Base-by-base conservation (phyloP, 2,329 filamentous ascomycete genomes). In the Boeremia exigua region DNA sequence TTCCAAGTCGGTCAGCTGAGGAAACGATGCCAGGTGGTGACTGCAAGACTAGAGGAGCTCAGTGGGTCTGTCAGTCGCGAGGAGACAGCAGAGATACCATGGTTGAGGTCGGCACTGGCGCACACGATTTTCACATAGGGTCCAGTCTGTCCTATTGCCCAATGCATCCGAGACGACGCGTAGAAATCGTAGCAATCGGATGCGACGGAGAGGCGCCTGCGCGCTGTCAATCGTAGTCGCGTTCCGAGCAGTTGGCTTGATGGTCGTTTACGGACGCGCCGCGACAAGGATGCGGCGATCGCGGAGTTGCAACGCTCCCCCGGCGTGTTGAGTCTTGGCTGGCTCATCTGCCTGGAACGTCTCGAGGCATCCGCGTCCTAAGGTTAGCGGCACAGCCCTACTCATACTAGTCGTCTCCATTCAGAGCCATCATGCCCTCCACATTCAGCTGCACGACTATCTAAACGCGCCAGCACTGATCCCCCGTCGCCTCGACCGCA, bases 1-100 rank as follows among this genome's bases (percentile, higher is more conserved):
- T 23, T 74, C 70, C 6, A 57, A 15, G 4, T 53, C 39, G 7
- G 61, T 62, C 11, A 77, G 51, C n/a, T 61, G 63, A 8, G 74
- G 73, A 49, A 74, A 75, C 9, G 47, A 44, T 4, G 55, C 38
- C 29, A 70, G 46, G 54, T 57, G 60, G 29, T 25, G 17, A 29
- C 15, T 27, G 47, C 30, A 14, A 40, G 30, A 23, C 46, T 50
- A 40, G 19, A 47, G 30, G 30, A 29, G 40, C 32, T 36, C 46
- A 32, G 51, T 14, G 29, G 28, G 2, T 17, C 40, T 17, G 12
- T 33, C 36, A 23, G 9, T 12, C 33, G 25, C n/a, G 40, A 34
- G 42, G 30, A 50, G 25, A 46, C 36, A 28, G 36, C 33, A 23
- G 28, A 38, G 52, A 25, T 44, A 29, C 46, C 52, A 49, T 55